Percentiles rank a stretch among this genome's conserved stretches.
These are phyloP conservation scores for Solanum chaucha DNA, from an alignment of 257 asterid genomes.

Conservation along the genomic window DNA sequence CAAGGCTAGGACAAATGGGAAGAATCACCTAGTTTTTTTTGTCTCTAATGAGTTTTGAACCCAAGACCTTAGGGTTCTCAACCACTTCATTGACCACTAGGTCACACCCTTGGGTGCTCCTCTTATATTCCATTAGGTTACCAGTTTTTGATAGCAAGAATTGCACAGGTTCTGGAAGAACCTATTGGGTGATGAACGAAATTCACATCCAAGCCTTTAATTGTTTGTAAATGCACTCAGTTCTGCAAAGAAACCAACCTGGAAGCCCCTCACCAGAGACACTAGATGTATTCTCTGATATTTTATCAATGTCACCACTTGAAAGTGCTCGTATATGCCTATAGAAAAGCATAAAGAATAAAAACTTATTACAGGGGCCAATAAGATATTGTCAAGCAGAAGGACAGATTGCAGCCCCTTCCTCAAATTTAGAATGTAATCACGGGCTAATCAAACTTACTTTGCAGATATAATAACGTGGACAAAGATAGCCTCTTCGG, in stretches of 20 bases:
- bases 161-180: background rate
- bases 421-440: conserved; percentile 3
- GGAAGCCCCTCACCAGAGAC: conserved; percentile 45
- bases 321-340: conserved; percentile 91
- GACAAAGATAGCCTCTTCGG: conserved; percentile 89
- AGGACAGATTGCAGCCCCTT: background rate
- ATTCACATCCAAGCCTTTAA: background rate
- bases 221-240: background rate
- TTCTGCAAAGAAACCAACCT: conserved; percentile 25
- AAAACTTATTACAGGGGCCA: background rate
- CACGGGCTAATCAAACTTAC: conserved; percentile 29
- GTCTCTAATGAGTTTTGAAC: background rate
- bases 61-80: background rate
- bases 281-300: conserved; percentile 41
- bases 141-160: background rate
- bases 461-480: conserved; percentile 87
- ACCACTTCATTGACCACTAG: background rate
- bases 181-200: background rate
- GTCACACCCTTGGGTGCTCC: background rate
- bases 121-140: background rate
- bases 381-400: background rate
- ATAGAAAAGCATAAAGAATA: conserved; percentile 14
- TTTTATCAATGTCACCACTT: conserved; percentile 63
- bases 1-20: background rate
- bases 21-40: background rate